Base-by-base conservation (phyloP, 2,329 filamentous ascomycete genomes). In the Botrytis deweyae region DNA sequence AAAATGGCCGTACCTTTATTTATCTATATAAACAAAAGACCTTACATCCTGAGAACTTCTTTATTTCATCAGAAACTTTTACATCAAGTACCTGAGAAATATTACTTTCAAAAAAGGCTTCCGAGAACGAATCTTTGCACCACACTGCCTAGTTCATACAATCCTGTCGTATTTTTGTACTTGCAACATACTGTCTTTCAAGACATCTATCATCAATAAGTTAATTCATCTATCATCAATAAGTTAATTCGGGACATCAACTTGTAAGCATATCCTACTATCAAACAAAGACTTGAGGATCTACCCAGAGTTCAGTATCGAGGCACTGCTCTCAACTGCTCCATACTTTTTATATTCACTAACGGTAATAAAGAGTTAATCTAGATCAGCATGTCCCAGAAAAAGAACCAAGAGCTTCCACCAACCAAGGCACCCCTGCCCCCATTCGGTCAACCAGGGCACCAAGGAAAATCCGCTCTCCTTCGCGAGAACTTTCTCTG, bases 401-500 rank as follows among this genome's bases (percentile, higher is more conserved):
- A 4, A 20, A 67, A 55, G 4, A 40, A 40, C 4, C 2, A 52
- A 38, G 9, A 42, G 1, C 25, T 68, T 10, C 66, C 66, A 14
- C 66, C 49, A 0, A 58, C 49, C 9, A 58, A 58, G 4, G n/a
- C 25, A 4, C 66, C 66, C 4, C 22, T 33, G 0, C 66, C 66
- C 3, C 66, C 66, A 29, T 68, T 68, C 0, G 66, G 66, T 1
- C 5, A 42, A 14, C 49, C 36, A 8, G 36, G 66, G 3, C 38
- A 68, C 18, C 66, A 68, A 68, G 66, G 66, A 29, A 68, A 22
- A 33, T 68, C 65, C 9, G 66, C 66, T 22, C 66, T 68, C n/a
- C 66, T 25, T 0, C 66, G 49, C 3, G 66, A 68, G 6, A 68
- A 68, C 66, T 58, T 68, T 29, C 49, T 68, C 3, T 68, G 66